Base-by-base conservation (phyloP, 2,329 filamentous ascomycete species). In the Penicillium frequentans region DNA sequence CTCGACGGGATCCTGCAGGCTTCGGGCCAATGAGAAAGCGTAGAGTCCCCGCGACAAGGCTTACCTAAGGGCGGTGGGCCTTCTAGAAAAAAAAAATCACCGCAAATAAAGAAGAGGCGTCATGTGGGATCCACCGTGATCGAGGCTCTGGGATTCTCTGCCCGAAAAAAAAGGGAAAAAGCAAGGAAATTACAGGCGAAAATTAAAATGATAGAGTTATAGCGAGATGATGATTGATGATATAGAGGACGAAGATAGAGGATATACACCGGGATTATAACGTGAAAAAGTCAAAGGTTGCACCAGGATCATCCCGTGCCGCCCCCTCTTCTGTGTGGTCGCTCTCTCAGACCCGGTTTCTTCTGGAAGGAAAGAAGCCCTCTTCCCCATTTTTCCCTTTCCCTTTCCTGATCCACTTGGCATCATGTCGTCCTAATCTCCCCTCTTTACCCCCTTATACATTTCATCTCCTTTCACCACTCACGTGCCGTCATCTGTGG, bases 21-120 rank as follows among this genome's bases (percentile, higher is more conserved):
- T 4, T 13, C 7, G 24, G 3, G 21, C 37, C 37, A 23, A 43
- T 45, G 19, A 46, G 13, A 35, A 9, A 26, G 6, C 6, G 43
- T 10, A n/a, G 5, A 19, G 14, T 2, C n/a, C 19, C 26, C 24
- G 43, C 13, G 31, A 16, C 14, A 19, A 5, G 16, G 56, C 50
- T 65, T 49, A 64, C 39, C 14, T 65, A 58, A 66, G 31, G 31
- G 48, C 29, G 24, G 54, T 61, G 59, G 59, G 39, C 58, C 64
- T 67, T 67, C 64, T 65, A 67, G 62, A 67, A 66, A 58, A 46
- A 60, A 62, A 48, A 37, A 23, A 23, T 50, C 43, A 52, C 49
- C 49, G 31, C 31, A 33, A 33, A 16, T 33, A 37, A 53, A 49
- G 52, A 43, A 59, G 39, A 61, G 62, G 46, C 26, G 46, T 21